A percentile compares a stretch with the other conserved stretches of the same genome.
Conservation (phyloP, 139 green algal species). For the Chlorella sp. region DNA sequence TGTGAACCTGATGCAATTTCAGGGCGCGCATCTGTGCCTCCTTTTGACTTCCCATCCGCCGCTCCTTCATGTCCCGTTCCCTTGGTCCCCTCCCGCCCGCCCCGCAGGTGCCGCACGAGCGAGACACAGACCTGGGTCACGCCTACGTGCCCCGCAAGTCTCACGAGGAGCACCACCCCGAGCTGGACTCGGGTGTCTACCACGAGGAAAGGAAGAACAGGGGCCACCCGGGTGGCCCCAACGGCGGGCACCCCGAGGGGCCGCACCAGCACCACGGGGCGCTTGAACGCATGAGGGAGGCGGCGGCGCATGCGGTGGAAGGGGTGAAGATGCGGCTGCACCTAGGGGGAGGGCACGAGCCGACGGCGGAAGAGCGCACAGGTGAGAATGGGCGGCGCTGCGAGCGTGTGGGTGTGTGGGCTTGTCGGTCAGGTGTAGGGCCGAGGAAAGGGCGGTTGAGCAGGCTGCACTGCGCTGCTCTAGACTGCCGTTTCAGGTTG, state of each 20-base stretch:
- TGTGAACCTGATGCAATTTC: too few species aligned
- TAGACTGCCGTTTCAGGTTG: too few species aligned
- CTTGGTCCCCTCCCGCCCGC: background rate
- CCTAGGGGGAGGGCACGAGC: background rate
- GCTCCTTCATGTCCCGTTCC: background rate
- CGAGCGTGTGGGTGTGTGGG: too few species aligned
- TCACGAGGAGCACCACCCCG: background rate
- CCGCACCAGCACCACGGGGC: background rate
- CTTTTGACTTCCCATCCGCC: background rate
- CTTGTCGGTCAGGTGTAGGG: too few species aligned
- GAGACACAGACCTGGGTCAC: background rate
- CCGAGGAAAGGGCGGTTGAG: background rate
- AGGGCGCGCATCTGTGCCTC: background rate
- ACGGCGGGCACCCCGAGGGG: background rate
- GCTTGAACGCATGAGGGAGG: slow-evolving; percentile 19
- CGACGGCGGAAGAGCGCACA: background rate
- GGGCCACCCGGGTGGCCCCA: background rate
- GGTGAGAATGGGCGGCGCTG: background rate
- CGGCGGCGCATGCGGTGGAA: slow-evolving; percentile 17
- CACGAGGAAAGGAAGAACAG: background rate
- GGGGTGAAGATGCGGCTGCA: slow-evolving; percentile 34
- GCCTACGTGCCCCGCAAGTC: background rate
- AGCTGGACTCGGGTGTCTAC: too few species aligned
- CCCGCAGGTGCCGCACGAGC: background rate
- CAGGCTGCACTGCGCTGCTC: too few species aligned